A percentile compares a stretch with the other conserved stretches of the same genome.
Evolutionary conservation across 805 yeast species (phyloP).

Genomic region (Starmerella floricola): DNA sequence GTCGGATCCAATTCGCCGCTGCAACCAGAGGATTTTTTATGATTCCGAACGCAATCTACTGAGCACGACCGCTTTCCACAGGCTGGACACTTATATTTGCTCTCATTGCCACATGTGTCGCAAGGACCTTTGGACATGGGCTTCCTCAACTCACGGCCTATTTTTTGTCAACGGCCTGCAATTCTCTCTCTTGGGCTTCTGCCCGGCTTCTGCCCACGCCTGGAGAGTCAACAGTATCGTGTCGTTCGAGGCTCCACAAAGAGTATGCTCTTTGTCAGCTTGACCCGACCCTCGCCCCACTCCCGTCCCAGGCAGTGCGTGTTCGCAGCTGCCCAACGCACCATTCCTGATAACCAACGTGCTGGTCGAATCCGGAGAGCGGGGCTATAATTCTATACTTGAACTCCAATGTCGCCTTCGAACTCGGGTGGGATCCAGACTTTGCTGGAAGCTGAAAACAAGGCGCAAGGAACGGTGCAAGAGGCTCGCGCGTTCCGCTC

Average conservation of each 20-base stretch:
- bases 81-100: conserved; percentile 71
- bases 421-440: conserved; percentile 54
- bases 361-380: neutral
- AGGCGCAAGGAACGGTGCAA: conserved; percentile 91
- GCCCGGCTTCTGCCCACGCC: no score
- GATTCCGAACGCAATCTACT: conserved; percentile 55
- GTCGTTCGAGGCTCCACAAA: no score
- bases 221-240: no score
- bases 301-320: neutral
- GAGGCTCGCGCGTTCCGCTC: conserved; percentile 67
- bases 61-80: conserved; percentile 61
- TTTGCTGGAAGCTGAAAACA: conserved; percentile 76
- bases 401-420: conserved; percentile 31
- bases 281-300: no score
- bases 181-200: no score
- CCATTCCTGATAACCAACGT: neutral
- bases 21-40: conserved; percentile 52
- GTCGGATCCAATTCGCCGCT: conserved; percentile 55
- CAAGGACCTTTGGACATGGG: neutral
- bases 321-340: neutral
- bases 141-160: no score
- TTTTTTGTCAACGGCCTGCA: no score
- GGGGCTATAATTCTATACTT: no score
- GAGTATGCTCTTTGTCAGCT: neutral
- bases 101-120: conserved; percentile 22